phyloP scores from a whole-genome alignment of 1,139 yeast genomes.

The Candida sanyaensis region DNA sequence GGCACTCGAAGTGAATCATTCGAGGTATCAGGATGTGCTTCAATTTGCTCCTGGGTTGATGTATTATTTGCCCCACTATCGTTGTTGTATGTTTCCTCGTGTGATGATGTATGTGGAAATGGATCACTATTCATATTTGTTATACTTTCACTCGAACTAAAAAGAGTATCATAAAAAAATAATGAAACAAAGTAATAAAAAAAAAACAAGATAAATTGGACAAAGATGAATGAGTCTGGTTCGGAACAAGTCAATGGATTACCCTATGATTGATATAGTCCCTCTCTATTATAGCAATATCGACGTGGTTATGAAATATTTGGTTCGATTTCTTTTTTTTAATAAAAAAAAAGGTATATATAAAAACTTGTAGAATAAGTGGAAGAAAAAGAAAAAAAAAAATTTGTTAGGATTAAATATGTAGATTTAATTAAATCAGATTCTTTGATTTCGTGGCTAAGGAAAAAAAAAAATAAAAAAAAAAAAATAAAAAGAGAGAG shows the following conservation, averaged over 20 bases:
- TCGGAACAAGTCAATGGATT: too few relatives aligned
- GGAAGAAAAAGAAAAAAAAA: neutral
- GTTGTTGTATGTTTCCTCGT: neutral
- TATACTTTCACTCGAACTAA: neutral
- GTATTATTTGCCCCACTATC: neutral
- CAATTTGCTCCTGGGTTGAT: neutral
- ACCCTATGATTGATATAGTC: too few relatives aligned
- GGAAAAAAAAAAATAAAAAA: too few relatives aligned
- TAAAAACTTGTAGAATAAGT: too few relatives aligned
- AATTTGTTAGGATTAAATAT: neutral
- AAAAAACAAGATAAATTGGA: neutral
- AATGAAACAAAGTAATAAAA: neutral
- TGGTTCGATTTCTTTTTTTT: too few relatives aligned
- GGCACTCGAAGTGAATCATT: constrained; percentile 9
- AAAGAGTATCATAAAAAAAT: neutral
- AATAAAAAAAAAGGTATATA: too few relatives aligned
- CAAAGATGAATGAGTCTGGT: too few relatives aligned
- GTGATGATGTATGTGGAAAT: neutral
- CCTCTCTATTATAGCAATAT: too few relatives aligned
- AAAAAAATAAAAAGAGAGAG: too few relatives aligned
- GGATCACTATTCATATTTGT: neutral
- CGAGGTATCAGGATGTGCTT: neutral
- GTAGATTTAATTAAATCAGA: too few relatives aligned
- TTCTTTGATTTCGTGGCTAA: too few relatives aligned
- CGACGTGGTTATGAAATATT: neutral